Evolutionary conservation across 495 filamentous ascomycete genomes (phyloP), one percentile per base, ranked within the genome.

Genomic region (Penicillium parvum): DNA sequence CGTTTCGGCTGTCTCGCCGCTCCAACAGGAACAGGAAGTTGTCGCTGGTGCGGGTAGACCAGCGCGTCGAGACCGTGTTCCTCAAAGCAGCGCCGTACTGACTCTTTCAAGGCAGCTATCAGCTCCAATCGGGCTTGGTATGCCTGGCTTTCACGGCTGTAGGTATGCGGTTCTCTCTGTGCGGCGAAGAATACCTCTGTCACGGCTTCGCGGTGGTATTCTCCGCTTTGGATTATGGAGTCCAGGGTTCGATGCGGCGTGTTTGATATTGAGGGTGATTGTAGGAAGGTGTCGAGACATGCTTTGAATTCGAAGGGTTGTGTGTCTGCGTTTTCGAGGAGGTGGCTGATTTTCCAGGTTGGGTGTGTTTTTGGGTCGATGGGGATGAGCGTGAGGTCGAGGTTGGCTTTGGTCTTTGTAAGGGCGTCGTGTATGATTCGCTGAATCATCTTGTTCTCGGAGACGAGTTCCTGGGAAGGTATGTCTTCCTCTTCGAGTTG

Each of bases 21-120:
- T 3, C 81, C 81, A 32, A 83, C 56, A 26, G 69, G 67, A 10
- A 82, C 79, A 11, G 81, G 76, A 1, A 86, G 62, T 34, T 81
- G 81, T 43, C 72, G 71, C 47, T 86, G 82, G 54, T 84, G 76
- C 7, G 81, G 82, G 53, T 84, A 86, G 43, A 82, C 72, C 18
- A 84, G 37, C 0, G 74, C 79, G 50, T 82, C 78, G 1, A 86
- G 55, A 3, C 56, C 46, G 37, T 78, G 56, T 1, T 41, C 27
- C 1, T 54, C 50, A 45, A 84, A 83, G 0, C 72, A 77, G 8
- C 37, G n/a, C 6, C 60, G 36, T 3, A 84, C 53, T 1, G 68
- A 57, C 2, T 57, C 40, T 12, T 69, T 78, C 16, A 84, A 63
- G 11, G 65, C 50, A 1, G 51, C 49, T 37, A 84, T 82, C 0